phyloP scores from a whole-genome alignment of 192 early-diverging fungal species.

The Coemansia sp. region DNA sequence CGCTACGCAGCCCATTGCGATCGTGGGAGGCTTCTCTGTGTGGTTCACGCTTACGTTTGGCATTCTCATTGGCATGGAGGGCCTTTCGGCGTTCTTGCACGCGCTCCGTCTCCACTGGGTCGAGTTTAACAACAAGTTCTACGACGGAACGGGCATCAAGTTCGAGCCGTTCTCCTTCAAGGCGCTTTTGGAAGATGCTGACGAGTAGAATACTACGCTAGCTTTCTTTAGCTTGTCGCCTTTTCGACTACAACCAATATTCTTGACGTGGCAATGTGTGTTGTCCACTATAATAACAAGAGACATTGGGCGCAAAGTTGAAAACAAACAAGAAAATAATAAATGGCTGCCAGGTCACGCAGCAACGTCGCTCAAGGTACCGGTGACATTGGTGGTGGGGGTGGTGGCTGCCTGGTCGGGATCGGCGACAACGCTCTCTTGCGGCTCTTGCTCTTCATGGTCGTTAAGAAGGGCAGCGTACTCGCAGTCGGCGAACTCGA shows the following conservation, averaged over 20 bases:
- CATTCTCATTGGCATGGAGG: conserved; percentile 85
- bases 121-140: conserved; percentile 98
- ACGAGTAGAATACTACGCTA: no score
- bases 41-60: conserved; percentile 86
- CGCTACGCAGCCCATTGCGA: conserved; percentile 63
- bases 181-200: conserved; percentile 39
- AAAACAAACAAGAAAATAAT: neutral
- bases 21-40: conserved; percentile 75
- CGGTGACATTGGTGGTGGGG: neutral
- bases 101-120: conserved; percentile 96
- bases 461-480: conserved; percentile 50
- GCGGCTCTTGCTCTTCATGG: conserved; percentile 26
- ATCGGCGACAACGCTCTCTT: neutral
- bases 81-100: conserved; percentile 82
- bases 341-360: neutral
- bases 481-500: conserved; percentile 53
- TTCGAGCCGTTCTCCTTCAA: conserved; percentile 92
- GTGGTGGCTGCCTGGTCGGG: neutral
- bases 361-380: neutral
- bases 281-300: neutral
- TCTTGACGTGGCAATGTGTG: no score
- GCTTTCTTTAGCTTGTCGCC: no score
- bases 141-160: conserved; percentile 81
- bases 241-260: neutral
- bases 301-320: neutral